Base-by-base conservation (phyloP, 768 basidiomycete genomes). In the Coprinopsis strossmayeri region DNA sequence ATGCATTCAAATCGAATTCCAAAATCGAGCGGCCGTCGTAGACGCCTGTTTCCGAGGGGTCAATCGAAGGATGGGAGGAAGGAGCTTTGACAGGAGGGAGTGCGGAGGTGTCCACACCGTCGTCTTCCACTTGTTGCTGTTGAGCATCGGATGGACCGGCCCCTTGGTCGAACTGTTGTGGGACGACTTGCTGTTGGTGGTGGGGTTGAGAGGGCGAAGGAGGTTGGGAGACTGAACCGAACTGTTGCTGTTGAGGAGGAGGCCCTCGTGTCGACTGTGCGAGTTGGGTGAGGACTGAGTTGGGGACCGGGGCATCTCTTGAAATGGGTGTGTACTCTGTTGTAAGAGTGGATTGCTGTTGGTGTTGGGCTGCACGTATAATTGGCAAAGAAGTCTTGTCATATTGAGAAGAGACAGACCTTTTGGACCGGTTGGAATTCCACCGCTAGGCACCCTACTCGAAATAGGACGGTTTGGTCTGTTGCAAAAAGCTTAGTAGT, bases 291-390 rank as follows among this genome's bases (percentile, higher is more conserved):
- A n/a, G n/a, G n/a, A 51, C 46, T 44, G 58, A 41, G 42, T 45
- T 48, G 41, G 64, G 58, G 13, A 63, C 58, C 27, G 70, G 71
- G n/a, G 69, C 74, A 7, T 76, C 80, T 47, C 86, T 71, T 53
- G 82, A 78, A 30, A 83, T 79, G 9, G 83, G 82, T 3, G 84
- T 90, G 60, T 91, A 90, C 66, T 91, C 87, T 4, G 87, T 91
- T 21, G 88, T 89, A 39, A 88, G 66, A 49, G 84, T 76, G 9
- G 82, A 75, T 46, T 74, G n/a, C n/a, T n/a, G 74, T 21, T 66
- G 68, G 18, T 69, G 72, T 69, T 66, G 50, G 44, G 44, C 34
- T 13, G n/a, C 2, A 30, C 18, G 5, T 11, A 23, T 13, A 9
- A 30, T 15, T 20, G 5, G 34, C 41, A 3, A 23, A 32, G 24